Evolutionary conservation across 345 rosid genomes (phyloP).

Genomic region (Gossypium bickii): DNA sequence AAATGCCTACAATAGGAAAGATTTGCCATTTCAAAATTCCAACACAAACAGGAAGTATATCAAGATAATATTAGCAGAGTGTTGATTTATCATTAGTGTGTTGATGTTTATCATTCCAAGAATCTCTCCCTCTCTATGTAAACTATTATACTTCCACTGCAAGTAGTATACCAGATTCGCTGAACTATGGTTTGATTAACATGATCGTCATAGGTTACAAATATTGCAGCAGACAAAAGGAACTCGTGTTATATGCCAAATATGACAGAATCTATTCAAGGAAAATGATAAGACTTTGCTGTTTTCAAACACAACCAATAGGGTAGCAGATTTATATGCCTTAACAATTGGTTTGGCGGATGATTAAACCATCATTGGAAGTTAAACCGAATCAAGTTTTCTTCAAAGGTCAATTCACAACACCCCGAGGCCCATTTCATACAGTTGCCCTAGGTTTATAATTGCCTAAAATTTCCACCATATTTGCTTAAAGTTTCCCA

Average conservation of each 20-base stretch:
- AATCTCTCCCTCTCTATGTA: neutral
- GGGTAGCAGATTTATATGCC: neutral
- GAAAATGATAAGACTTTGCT: neutral
- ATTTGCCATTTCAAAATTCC: slow-evolving; percentile 9
- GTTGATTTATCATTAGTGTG: neutral
- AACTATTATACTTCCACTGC: neutral
- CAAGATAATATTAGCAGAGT: neutral
- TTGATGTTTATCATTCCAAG: neutral
- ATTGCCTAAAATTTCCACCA: slow-evolving; percentile 3
- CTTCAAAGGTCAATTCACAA: neutral
- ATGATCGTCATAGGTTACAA: neutral
- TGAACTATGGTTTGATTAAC: neutral
- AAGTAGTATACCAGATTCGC: neutral
- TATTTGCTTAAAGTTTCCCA: neutral
- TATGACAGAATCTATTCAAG: neutral
- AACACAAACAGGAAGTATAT: neutral
- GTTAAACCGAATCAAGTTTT: neutral
- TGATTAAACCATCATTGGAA: neutral
- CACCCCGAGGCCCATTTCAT: neutral
- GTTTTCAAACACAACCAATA: neutral
- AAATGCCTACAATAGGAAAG: slow-evolving; percentile 51
- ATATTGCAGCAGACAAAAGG: neutral
- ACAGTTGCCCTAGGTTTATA: neutral
- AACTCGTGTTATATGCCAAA: neutral
- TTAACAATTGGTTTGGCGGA: neutral